Evolutionary conservation across 169 alveolate species (phyloP).

Genomic region (Neospora caninum): DNA sequence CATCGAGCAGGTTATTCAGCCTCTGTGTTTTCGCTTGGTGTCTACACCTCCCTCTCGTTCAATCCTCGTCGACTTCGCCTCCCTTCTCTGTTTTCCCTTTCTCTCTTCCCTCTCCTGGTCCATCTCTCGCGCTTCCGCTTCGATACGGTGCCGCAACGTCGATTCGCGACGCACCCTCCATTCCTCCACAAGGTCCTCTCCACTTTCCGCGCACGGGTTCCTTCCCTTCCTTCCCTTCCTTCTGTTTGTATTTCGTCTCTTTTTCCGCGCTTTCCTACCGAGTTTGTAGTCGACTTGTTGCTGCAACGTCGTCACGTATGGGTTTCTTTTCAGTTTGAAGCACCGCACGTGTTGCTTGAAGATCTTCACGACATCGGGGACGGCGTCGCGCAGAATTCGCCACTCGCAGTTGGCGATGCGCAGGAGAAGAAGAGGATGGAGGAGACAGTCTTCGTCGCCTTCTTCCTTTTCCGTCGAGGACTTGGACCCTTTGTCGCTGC

Average conservation of each 20-base stretch:
- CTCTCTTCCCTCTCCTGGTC: not conserved
- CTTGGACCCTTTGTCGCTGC: not conserved
- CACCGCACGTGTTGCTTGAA: not conserved
- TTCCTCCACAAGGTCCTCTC: not conserved
- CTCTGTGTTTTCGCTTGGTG: too few relatives aligned
- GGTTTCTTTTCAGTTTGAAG: constrained; percentile 34
- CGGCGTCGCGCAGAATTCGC: constrained; percentile 20
- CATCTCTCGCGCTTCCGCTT: not conserved
- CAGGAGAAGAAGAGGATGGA: constrained; percentile 44
- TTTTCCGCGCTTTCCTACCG: not conserved
- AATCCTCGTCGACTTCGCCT: too few relatives aligned
- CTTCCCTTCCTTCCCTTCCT: not conserved
- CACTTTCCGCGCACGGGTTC: not conserved
- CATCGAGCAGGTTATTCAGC: too few relatives aligned
- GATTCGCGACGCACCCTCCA: too few relatives aligned
- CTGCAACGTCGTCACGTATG: constrained; percentile 24
- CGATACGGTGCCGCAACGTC: too few relatives aligned
- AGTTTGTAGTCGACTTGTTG: constrained; percentile 26
- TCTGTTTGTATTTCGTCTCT: not conserved
- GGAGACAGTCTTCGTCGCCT: not conserved
- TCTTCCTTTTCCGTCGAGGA: not conserved
- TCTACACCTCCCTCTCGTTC: too few relatives aligned
- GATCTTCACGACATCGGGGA: constrained; percentile 18
- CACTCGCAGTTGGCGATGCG: constrained; percentile 59
- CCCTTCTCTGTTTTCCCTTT: not conserved